These are phyloP conservation scores for Lablab purpureus DNA, from an alignment of 306 rosid genomes.

Conservation along the genomic window DNA sequence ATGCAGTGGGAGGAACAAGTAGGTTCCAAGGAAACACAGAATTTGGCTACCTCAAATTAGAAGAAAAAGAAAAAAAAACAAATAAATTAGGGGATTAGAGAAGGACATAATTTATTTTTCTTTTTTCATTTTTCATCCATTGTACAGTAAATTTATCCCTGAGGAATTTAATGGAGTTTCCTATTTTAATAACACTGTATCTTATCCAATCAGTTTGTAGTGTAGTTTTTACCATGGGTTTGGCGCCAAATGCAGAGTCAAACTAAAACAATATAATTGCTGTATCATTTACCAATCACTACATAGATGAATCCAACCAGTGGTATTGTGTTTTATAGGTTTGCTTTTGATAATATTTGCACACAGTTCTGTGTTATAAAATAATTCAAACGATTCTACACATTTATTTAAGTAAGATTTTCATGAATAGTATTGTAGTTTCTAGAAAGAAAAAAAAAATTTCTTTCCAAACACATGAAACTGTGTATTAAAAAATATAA, in stretches of 20 bases:
- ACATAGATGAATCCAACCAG: no score
- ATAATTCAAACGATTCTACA: no score
- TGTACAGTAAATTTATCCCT: constrained; percentile 33
- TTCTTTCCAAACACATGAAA: no score
- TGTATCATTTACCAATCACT: background rate
- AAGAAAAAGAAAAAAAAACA: background rate
- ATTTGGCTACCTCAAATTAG: background rate
- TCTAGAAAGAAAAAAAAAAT: no score
- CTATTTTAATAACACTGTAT: background rate
- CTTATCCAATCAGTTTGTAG: background rate
- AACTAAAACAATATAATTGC: background rate
- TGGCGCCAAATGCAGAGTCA: constrained; percentile 15
- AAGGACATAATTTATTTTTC: background rate
- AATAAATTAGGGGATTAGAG: background rate
- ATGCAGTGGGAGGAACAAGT: constrained; percentile 49
- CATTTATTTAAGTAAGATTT: no score
- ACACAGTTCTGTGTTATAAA: no score
- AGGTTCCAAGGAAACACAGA: constrained; percentile 29
- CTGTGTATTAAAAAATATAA: no score
- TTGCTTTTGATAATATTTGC: no score
- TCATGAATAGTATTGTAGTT: no score
- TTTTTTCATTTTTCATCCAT: background rate
- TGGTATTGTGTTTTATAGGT: no score
- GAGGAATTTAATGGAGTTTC: background rate
- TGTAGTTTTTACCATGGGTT: background rate